Conservation (phyloP, 768 basidiomycete genomes). For the Suillus fuscotomentosus region DNA sequence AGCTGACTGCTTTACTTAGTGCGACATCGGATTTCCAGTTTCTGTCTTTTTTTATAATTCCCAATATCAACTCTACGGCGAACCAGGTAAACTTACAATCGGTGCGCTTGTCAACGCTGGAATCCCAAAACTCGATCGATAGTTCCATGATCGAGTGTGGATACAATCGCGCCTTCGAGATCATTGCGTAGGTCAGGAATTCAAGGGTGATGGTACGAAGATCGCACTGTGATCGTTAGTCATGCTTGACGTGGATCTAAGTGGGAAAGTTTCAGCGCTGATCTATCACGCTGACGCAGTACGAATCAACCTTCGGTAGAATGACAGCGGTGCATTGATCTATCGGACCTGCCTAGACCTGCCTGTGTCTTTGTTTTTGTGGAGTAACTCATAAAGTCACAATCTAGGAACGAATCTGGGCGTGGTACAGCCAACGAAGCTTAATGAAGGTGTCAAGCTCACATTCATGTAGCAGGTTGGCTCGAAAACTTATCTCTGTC, state of each 20-base stretch:
- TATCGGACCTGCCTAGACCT: not conserved
- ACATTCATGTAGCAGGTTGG: not conserved
- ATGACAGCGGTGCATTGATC: not conserved
- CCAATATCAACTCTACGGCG: slow-evolving; percentile 39
- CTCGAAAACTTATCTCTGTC: not conserved
- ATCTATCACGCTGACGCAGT: slow-evolving; percentile 34
- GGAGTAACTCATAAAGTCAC: not conserved
- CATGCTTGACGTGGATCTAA: slow-evolving; percentile 71
- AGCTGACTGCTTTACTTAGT: not conserved
- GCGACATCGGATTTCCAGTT: not conserved
- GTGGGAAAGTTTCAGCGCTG: slow-evolving; percentile 60
- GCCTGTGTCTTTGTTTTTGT: not conserved
- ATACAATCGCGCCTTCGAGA: slow-evolving; percentile 71
- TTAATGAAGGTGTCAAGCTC: not conserved
- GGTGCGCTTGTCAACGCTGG: slow-evolving; percentile 47
- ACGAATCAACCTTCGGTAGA: not conserved
- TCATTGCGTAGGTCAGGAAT: slow-evolving; percentile 67
- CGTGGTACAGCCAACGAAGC: not conserved
- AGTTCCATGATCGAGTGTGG: slow-evolving; percentile 54
- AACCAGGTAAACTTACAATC: slow-evolving; percentile 15
- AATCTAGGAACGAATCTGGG: not conserved
- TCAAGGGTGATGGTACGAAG: slow-evolving; percentile 64
- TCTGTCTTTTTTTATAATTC: slow-evolving; percentile 28
- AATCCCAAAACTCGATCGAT: slow-evolving; percentile 71
- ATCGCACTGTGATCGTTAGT: slow-evolving; percentile 78